A percentile compares a stretch with the other conserved stretches of the same genome.
Conservation (phyloP, 148 eudicot species). For the Chenopodium formosanum region DNA sequence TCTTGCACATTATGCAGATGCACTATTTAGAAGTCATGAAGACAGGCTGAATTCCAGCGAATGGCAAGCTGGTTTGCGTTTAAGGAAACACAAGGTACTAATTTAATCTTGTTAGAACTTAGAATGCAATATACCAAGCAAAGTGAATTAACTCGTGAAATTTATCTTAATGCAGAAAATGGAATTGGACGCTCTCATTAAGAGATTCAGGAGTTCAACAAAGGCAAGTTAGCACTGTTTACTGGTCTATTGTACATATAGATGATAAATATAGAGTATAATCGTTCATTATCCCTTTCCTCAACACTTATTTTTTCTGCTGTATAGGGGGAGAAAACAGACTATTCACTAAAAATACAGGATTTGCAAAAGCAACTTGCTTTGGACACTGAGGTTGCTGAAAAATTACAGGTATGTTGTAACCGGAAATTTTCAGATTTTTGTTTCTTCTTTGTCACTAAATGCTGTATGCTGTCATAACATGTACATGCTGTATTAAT, state of each 20-base stretch:
- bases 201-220: slow-evolving; percentile 69
- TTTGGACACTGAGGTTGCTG: slow-evolving; percentile 89
- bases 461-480: background rate
- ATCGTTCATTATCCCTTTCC: background rate
- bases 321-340: slow-evolving; percentile 77
- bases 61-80: slow-evolving; percentile 95
- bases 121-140: slow-evolving; percentile 8
- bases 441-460: background rate
- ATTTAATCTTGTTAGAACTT: slow-evolving; percentile 12
- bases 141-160: slow-evolving; percentile 2
- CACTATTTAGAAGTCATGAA: slow-evolving; percentile 80
- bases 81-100: slow-evolving; percentile 89
- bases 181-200: slow-evolving; percentile 89
- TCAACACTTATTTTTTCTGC: slow-evolving; percentile 6
- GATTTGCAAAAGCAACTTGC: slow-evolving; percentile 94
- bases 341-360: slow-evolving; percentile 86
- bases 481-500: background rate
- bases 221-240: slow-evolving; percentile 53
- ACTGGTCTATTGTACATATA: background rate
- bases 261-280: too few species aligned
- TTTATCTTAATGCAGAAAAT: slow-evolving; percentile 45
- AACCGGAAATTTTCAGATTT: background rate
- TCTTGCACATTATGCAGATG: slow-evolving; percentile 98
- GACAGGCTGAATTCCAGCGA: slow-evolving; percentile 87
- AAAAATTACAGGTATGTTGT: slow-evolving; percentile 70